Evolutionary conservation across 352 stramenopile genomes (phyloP), one percentile per base, ranked within the genome.

Genomic region (Globisporangium perplexum): DNA sequence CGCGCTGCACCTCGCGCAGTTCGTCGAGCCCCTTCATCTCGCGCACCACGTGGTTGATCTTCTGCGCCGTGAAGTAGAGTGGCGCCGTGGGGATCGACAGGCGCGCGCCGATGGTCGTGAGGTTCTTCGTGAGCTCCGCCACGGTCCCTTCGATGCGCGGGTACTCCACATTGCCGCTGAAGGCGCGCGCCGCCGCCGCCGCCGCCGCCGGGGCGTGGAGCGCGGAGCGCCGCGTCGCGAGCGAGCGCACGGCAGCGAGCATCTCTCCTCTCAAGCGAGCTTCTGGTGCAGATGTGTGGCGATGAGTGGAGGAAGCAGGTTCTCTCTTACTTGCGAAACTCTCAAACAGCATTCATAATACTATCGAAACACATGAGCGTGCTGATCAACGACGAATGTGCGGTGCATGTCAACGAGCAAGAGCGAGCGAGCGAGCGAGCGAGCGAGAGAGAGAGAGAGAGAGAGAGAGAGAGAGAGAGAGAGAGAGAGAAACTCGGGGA

Each of bases 101-200:
- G 0, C 80, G 80, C 55, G 70, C 75, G 61, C 80, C 80, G 57
- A 91, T 91, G 35, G 68, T 72, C 43, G 67, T 88, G 50, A 91
- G 66, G 59, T 66, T 66, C 59, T 82, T 84, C 51, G 77, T 87
- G 60, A 91, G 60, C 47, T 91, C 80, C 7, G 65, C 60, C 50
- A 88, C 80, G 17, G 69, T 84, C 48, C 80, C 80, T 41, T 91
- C 77, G 44, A 91, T 82, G 55, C 82, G 82, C 47, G 80, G 80
- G 70, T 91, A 91, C 59, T 91, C 77, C 57, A 84, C 80, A 58
- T 91, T 91, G 51, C 80, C 80, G 53, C 80, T 91, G 66, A 89
- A 91, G 38, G 74, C 68, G 43, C 80, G 80, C 47, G 62, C 50
- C 17, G 42, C 46, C 49, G 42, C 23, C 22, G 22, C 77, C 47